Conservation (phyloP, 2,329 filamentous ascomycete species). For the Endocalyx cinctus region DNA sequence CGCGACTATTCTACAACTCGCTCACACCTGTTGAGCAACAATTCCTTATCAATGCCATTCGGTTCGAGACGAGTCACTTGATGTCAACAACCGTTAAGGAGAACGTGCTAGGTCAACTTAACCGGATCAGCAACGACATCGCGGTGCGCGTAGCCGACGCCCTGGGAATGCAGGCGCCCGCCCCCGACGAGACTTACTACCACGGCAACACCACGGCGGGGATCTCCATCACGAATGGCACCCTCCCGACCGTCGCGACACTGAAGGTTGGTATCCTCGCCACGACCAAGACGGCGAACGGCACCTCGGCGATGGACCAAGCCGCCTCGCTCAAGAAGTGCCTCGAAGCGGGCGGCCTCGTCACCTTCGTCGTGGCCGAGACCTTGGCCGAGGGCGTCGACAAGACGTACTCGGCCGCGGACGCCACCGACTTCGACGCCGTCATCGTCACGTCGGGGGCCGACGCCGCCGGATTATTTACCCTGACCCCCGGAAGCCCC, state of each 20-base stretch:
- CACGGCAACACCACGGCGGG: constrained; percentile 61
- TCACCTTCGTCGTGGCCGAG: constrained; percentile 58
- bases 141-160: constrained; percentile 59
- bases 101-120: constrained; percentile 65
- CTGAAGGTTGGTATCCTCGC: constrained; percentile 61
- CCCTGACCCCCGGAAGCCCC: constrained; percentile 35
- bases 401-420: constrained; percentile 60
- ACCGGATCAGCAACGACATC: constrained; percentile 63
- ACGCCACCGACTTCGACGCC: constrained; percentile 58
- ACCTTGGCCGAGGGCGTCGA: constrained; percentile 49
- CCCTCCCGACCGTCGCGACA: constrained; percentile 56
- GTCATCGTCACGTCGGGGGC: constrained; percentile 56
- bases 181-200: constrained; percentile 60
- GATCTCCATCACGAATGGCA: constrained; percentile 54
- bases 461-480: constrained; percentile 43
- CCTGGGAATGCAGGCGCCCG: constrained; percentile 55
- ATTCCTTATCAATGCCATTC: constrained; percentile 67
- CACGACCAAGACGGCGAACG: constrained; percentile 36
- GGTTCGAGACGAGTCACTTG: constrained; percentile 64
- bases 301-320: constrained; percentile 37
- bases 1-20: constrained; percentile 71
- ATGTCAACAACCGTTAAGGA: constrained; percentile 52
- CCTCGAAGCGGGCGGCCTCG: constrained; percentile 47
- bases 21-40: constrained; percentile 62
- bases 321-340: constrained; percentile 45